Evolutionary conservation across 176 grass and related monocot genomes (phyloP), one percentile per base, ranked within the genome.

Genomic region (Oryza longistaminata): DNA sequence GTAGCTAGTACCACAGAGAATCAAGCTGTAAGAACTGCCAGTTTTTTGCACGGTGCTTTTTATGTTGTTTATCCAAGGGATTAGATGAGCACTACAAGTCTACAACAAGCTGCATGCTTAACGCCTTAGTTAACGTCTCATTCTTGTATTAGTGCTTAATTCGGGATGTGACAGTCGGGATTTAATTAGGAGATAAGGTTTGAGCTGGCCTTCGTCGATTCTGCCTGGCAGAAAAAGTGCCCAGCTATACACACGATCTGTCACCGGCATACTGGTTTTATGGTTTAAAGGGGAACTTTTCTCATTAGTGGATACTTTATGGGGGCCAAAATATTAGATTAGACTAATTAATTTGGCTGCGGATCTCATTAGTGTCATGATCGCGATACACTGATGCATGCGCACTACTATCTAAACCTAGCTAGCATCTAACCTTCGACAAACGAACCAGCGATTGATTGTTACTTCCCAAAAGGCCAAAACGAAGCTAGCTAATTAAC

Each of bases 381-480:
- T 49, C 27, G n/a, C 9, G 84, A 90, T 83, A 73, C 74, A 66
- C 0, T 75, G 88, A 87, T 87, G 80, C 84, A 31, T 26, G 45
- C 79, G 61, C 84, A 74, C 84, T 79, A 62, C 7, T 5, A 6
- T 40, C 6, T 39, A 68, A 78, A 37, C 6, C 35, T 37, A 6
- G 39, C 2, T 73, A 74, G 49, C 72, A 14, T 22, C 17, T 21
- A 82, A 74, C 58, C 45, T 74, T 82, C 14, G 60, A 86, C 60
- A 50, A 48, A 73, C 68, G 45, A 90, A 39, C 35, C 64, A 37
- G 44, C 33, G 19, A 49, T 45, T 64, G 22, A 35, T 72, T 33
- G 14, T 29, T 60, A 21, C 19, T n/a, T 19, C 53, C 53, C 53
- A 19, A 58, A 58, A n/a, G 6, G 53, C 53, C 53, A 19, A 58